Conservation (phyloP, 1,284 basidiomycete species). For the Rhodotorula sp. region DNA sequence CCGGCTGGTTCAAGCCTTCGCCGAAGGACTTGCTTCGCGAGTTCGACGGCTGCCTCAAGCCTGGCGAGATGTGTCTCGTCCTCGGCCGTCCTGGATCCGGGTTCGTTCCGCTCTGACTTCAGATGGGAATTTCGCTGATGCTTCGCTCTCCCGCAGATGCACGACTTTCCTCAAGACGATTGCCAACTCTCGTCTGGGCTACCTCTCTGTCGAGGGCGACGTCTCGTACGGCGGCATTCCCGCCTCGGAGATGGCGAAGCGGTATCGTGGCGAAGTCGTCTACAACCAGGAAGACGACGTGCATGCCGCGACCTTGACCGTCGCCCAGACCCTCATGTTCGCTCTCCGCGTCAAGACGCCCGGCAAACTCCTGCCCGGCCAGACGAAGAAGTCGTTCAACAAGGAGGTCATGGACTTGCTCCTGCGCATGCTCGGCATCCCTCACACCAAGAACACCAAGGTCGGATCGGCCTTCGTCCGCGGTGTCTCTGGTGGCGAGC, state of each 20-base stretch:
- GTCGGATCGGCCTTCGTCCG: constrained; percentile 28
- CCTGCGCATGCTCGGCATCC: constrained; percentile 61
- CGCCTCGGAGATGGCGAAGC: constrained; percentile 54
- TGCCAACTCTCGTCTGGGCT: constrained; percentile 47
- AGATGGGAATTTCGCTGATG: not conserved
- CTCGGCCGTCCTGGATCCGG: constrained; percentile 53
- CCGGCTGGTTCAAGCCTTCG: constrained; percentile 40
- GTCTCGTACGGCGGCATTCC: constrained; percentile 59
- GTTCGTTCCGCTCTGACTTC: not conserved
- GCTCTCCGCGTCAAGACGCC: constrained; percentile 58
- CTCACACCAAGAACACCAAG: constrained; percentile 60
- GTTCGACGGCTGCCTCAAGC: constrained; percentile 70
- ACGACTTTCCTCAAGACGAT: constrained; percentile 51
- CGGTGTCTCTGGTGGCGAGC: constrained; percentile 49
- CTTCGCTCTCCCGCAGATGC: constrained; percentile 34
- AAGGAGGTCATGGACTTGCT: constrained; percentile 56
- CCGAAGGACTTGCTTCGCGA: constrained; percentile 49
- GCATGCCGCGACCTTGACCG: constrained; percentile 62
- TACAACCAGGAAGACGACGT: constrained; percentile 54
- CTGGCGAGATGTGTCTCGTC: constrained; percentile 60
- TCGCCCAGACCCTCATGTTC: constrained; percentile 58
- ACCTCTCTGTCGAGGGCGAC: constrained; percentile 53
- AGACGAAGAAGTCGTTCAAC: constrained; percentile 54
- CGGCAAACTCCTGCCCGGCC: constrained; percentile 55
- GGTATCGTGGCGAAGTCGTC: constrained; percentile 67